Conservation (phyloP, 495 filamentous ascomycete species). For the Venustampulla echinocandica region DNA sequence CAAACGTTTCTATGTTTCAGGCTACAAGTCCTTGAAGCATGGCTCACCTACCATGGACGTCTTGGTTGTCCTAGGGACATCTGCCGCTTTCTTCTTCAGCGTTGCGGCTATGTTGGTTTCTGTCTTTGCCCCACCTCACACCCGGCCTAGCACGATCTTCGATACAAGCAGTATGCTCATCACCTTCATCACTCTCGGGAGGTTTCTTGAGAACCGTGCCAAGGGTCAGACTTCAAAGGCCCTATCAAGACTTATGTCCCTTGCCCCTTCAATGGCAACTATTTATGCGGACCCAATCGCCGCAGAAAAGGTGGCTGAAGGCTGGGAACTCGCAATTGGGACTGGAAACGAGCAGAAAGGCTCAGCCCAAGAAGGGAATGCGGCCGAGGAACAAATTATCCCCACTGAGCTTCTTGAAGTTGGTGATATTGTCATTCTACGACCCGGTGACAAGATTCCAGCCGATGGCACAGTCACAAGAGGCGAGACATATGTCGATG, state of each 20-base stretch:
- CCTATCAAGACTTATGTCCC: constrained; percentile 87
- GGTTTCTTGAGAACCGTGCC: constrained; percentile 88
- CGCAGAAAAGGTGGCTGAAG: constrained; percentile 79
- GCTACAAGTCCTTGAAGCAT: constrained; percentile 85
- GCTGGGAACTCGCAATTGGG: constrained; percentile 44
- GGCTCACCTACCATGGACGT: constrained; percentile 96
- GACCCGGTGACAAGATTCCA: constrained; percentile 92
- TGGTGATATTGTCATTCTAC: constrained; percentile 85
- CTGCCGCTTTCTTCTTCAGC: constrained; percentile 97
- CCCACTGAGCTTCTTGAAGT: constrained; percentile 94
- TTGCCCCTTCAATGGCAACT: constrained; percentile 92
- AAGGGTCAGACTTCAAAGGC: constrained; percentile 97
- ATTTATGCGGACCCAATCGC: constrained; percentile 97
- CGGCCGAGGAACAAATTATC: constrained; percentile 72
- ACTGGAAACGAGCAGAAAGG: constrained; percentile 33
- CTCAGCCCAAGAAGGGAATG: constrained; percentile 38
- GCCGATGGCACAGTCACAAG: constrained; percentile 82
- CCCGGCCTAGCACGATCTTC: constrained; percentile 77
- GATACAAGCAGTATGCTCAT: constrained; percentile 99
- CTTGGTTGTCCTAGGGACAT: constrained; percentile 86
- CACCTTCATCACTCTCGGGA: constrained; percentile 86
- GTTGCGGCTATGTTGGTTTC: constrained; percentile 80
- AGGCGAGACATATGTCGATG: constrained; percentile 89
- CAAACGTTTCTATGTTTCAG: constrained; percentile 81
- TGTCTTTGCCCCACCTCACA: constrained; percentile 58